A percentile compares a stretch with the other conserved stretches of the same genome.
Conservation (phyloP, 2,329 filamentous ascomycete species). For the Chlorencoelia australis region DNA sequence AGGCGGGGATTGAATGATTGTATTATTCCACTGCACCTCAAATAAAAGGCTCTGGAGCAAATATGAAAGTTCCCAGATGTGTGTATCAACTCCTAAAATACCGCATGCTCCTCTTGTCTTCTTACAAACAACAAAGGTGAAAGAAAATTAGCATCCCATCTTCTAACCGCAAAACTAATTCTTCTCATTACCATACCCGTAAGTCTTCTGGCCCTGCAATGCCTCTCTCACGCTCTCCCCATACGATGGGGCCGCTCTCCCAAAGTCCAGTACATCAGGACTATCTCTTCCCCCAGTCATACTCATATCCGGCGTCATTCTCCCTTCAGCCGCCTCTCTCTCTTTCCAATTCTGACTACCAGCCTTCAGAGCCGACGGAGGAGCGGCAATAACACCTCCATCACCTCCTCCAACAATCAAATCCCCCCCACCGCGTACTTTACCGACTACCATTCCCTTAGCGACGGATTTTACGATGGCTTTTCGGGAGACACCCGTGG, state of each 20-base stretch:
- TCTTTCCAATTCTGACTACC: slow-evolving; percentile 18
- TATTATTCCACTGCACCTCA: too few relatives aligned
- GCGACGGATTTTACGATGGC: slow-evolving; percentile 92
- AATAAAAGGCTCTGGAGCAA: too few relatives aligned
- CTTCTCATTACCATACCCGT: not conserved
- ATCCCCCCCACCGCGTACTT: slow-evolving; percentile 63
- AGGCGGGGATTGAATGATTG: too few relatives aligned
- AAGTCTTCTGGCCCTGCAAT: slow-evolving; percentile 15
- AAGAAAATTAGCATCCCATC: not conserved
- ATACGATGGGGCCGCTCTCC: slow-evolving; percentile 16
- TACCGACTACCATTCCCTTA: slow-evolving; percentile 89
- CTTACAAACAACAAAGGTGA: too few relatives aligned
- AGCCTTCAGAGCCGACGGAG: not conserved
- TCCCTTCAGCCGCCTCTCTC: slow-evolving; percentile 15
- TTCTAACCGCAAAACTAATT: not conserved
- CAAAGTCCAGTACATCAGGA: slow-evolving; percentile 20
- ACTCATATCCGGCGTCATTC: slow-evolving; percentile 15
- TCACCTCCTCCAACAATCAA: slow-evolving; percentile 58
- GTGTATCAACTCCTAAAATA: too few relatives aligned
- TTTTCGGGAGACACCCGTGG: slow-evolving; percentile 78
- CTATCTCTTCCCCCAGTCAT: slow-evolving; percentile 19
- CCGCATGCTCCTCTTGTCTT: too few relatives aligned
- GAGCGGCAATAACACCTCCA: slow-evolving; percentile 15
- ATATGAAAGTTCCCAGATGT: too few relatives aligned
- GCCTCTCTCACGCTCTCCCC: slow-evolving; percentile 16